Evolutionary conservation across 495 filamentous ascomycete species (phyloP), one percentile per base, ranked within the genome.

Genomic region (Penicillium paxilli): DNA sequence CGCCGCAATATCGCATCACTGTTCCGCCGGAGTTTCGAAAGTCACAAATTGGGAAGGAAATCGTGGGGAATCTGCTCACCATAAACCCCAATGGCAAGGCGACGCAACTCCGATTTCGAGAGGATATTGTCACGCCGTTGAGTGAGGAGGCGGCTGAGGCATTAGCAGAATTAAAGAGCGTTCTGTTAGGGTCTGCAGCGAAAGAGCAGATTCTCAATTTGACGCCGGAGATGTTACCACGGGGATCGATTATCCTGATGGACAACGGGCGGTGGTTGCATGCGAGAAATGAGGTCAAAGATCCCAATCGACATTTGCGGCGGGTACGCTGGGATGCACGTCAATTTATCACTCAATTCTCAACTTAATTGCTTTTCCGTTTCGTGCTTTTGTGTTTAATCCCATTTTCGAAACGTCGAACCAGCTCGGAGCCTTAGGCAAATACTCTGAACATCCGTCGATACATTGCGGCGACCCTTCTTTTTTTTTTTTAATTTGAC

Each of bases 231-330:
- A 52, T 4, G 16, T n/a, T 76, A 1, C 70, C 63, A 0, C 16
- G 40, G 23, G 60, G 67, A 1, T 60, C 68, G 5, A 65, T 75
- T 24, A 53, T 75, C 32, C 16, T 74, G 24, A 50, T 73, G 33
- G 71, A 74, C 47, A 77, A 75, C 51, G 44, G 54, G 1, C 62
- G 69, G 1, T 76, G 69, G 66, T 51, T 76, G 11, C 72, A 76
- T 65, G 44, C 69, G 2, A 57, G 73, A 3, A 74, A 58, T 47
- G 49, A 68, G 3, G 53, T 76, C n/a, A 66, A 57, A 14, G 73
- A 76, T 41, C 67, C 70, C 1, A 42, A 57, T 10, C 63, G 73
- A 5, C 66, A 72, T 41, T 49, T 76, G 8, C 66, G 72, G 0
- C 45, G 73, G 7, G 69, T 76, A 0, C 59, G 73, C 3, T 75